Base-by-base conservation (phyloP, 2,329 filamentous ascomycete genomes). In the Colletotrichum coccodes region DNA sequence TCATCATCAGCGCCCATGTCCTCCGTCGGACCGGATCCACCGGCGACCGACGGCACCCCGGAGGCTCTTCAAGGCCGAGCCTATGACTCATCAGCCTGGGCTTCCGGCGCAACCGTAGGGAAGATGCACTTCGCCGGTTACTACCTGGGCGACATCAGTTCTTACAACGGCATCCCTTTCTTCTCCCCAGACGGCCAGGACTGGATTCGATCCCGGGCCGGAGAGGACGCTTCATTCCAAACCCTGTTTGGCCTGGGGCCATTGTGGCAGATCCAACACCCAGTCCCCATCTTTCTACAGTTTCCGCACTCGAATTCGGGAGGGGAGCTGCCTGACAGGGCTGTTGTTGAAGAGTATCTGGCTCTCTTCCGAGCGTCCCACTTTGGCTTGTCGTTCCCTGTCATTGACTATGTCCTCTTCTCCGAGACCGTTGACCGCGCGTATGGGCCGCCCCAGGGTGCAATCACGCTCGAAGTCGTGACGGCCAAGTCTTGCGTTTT, bases 361-460 rank as follows among this genome's bases (percentile, higher is more conserved):
- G 32, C 72, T 0, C 46, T 67, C 0, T 81, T 75, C 42, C 52
- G 70, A 0, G 64, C 72, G 0, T 81, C 79, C 0, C 73, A 82
- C 1, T 78, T 86, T 64, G 78, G 79, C 11, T 77, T 82, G 0
- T 75, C 84, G 0, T 87, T 89, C 42, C 87, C 87, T 0, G 36
- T 86, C 1, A 71, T 88, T 3, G 85, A 89, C 62, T 68, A 73
- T 0, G 76, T 80, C 0, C 73, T 88, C 0, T 88, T 88, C 63
- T 70, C 75, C 14, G 76, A 82, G 2, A 87, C 82, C 0, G 78
- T 87, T 21, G 74, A 78, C 0, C 38, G 76, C 0, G 87, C 85
- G 0, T 89, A 88, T 69, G 70, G 75, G 2, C 71, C 78, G 1
- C 54, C 66, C 0, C 49, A 69, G 0, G 60, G 68, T 5, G 40